Base-by-base conservation (phyloP, 352 stramenopile species). In the Elongisporangium prolatum region DNA sequence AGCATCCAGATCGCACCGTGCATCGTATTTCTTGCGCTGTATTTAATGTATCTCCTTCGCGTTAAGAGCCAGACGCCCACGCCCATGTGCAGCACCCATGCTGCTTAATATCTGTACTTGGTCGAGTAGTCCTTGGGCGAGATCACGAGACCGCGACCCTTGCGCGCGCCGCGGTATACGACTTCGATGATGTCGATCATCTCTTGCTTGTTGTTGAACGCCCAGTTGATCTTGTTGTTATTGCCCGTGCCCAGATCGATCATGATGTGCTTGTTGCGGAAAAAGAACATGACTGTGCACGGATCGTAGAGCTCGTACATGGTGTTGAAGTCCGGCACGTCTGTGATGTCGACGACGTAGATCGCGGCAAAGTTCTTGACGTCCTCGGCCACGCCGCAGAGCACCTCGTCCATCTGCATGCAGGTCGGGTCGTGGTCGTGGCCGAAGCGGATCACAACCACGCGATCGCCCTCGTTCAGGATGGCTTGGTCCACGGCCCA, bases 221-320 rank as follows among this genome's bases (percentile, higher is more conserved):
- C 93, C 95, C 95, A 99, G 75, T 99, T 99, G 73, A 99, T 99
- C 78, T 99, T 99, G 84, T 99, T 99, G 80, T 99, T 99, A 82
- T 99, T 99, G 63, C 97, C 97, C 48, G 97, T 99, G 53, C 97
- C 97, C 24, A 99, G 71, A 83, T 99, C 97, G 54, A 99, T 98
- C 97, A 99, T 99, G 61, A 99, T 99, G 75, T 99, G 97, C 77
- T 99, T 99, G 81, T 99, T 99, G 49, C 97, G 88, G 85, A 98
- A 99, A 78, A 99, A 99, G 72, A 99, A 99, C 97, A 99, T 99
- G 65, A 98, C 96, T 7, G 96, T 99, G 73, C 97, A 99, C 21
- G 93, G 91, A 71, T 99, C 97, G 74, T 98, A 99, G 9, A 99
- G 86, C 81, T 99, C 97, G 78, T 99, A 99, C 97, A 99, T 99